Evolutionary conservation across 1,284 basidiomycete species (phyloP), one percentile per base, ranked within the genome.

Genomic region (Boletus holoroseus): DNA sequence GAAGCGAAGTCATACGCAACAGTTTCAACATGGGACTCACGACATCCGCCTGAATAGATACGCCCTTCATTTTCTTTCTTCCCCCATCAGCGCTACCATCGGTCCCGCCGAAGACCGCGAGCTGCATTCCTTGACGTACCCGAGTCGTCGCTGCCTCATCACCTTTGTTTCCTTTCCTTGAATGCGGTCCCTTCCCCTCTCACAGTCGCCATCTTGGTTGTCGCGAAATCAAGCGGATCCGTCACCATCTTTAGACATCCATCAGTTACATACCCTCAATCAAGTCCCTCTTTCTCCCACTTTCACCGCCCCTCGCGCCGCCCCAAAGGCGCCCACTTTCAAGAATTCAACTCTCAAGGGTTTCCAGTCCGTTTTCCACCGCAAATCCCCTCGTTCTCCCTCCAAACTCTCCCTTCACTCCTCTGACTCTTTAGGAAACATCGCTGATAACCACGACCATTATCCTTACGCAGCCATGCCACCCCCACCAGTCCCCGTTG

Each of bases 401-500:
- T 76, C 75, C 2, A 47, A 62, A 4, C 53, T 59, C 27, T 75
- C 76, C 18, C 61, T 71, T 7, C 65, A 59, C 35, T 70, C 76
- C 13, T 56, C 68, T 9, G 67, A 70, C 57, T 69, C 73, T 37
- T 27, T 36, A 7, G 42, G 49, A 38, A 49, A 40, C 49, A 5
- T 35, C 1, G 7, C 38, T 51, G 55, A 67, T 56, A 58, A 16
- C 51, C 53, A 58, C 49, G 42, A 22, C 42, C 53, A 61, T 36
- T 58, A 63, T 43, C 78, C 78, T 3, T 82, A 77, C 71, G 68
- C 73, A 18, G 49, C 72, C 46, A 80, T 82, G 77, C 76, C 75
- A 50, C 75, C 78, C 47, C 75, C 81, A 0, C 82, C 83, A 1
- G 68, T 83, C 16, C 83, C 86, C 20, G 81, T 86, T 56, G 81